phyloP scores from a whole-genome alignment of 2,329 filamentous ascomycete genomes.

The Juglanconis juglandina region DNA sequence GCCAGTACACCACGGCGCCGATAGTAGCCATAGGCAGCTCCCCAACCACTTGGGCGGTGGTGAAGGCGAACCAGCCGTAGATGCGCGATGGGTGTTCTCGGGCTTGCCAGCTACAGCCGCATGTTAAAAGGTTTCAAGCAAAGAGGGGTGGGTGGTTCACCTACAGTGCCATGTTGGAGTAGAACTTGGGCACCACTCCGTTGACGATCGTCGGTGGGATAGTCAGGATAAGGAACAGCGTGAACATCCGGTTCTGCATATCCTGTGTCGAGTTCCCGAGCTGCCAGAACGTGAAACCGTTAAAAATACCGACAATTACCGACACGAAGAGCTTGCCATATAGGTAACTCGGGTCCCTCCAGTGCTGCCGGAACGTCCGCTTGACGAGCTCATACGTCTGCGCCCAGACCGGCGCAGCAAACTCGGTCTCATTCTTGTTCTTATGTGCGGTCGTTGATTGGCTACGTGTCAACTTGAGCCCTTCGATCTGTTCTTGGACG shows the following conservation, averaged over 20 bases:
- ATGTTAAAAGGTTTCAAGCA: background rate
- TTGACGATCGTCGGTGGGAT: constrained; percentile 73
- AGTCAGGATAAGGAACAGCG: constrained; percentile 72
- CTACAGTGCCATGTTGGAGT: constrained; percentile 58
- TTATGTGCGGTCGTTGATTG: constrained; percentile 44
- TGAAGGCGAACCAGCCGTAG: constrained; percentile 72
- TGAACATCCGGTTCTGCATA: constrained; percentile 70
- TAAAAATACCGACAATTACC: constrained; percentile 48
- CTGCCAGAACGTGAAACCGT: constrained; percentile 68
- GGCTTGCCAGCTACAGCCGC: constrained; percentile 52
- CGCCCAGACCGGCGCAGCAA: constrained; percentile 54
- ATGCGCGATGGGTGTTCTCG: constrained; percentile 76
- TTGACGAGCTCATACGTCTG: constrained; percentile 54
- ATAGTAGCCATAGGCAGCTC: constrained; percentile 69
- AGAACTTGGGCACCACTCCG: constrained; percentile 70
- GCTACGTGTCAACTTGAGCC: constrained; percentile 41
- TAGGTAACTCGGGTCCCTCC: constrained; percentile 62
- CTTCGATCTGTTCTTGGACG: constrained; percentile 30
- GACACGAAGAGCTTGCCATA: constrained; percentile 46
- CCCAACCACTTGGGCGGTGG: constrained; percentile 60
- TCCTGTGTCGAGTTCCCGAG: constrained; percentile 55
- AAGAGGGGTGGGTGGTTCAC: background rate
- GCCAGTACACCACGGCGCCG: constrained; percentile 62
- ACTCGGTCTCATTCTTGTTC: constrained; percentile 39
- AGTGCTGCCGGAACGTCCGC: constrained; percentile 60